Evolutionary conservation across 495 filamentous ascomycete genomes (phyloP).

Genomic region (Neurospora pannonica): DNA sequence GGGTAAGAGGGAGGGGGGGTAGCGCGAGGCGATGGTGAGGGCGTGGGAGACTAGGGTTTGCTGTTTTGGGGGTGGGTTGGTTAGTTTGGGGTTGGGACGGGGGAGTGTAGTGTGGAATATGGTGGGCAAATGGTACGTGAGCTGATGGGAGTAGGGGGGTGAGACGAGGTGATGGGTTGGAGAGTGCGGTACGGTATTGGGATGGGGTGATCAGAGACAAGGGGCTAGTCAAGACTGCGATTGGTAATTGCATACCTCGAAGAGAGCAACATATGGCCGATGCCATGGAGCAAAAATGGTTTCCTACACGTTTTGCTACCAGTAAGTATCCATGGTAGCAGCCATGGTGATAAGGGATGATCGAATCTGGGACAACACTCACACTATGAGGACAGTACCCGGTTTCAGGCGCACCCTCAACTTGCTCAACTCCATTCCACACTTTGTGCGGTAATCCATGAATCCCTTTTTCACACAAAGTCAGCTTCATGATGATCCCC

Average conservation of each 20-base stretch:
- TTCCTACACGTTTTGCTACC: slow-evolving; percentile 18
- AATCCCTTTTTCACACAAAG: slow-evolving; percentile 32
- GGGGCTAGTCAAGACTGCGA: not conserved
- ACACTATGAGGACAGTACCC: slow-evolving; percentile 44
- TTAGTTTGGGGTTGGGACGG: slow-evolving; percentile 4
- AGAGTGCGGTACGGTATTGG: not conserved
- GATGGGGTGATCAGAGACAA: not conserved
- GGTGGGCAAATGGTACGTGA: not conserved
- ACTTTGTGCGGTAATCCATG: slow-evolving; percentile 39
- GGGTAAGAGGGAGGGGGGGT: slow-evolving; percentile 12
- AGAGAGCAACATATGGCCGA: slow-evolving; percentile 30
- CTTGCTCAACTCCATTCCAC: slow-evolving; percentile 37
- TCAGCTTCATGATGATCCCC: not conserved
- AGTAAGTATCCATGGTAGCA: not conserved
- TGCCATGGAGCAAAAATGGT: slow-evolving; percentile 34
- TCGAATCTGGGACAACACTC: slow-evolving; percentile 2
- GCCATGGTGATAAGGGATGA: not conserved
- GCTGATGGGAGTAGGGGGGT: not conserved
- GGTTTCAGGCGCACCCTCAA: slow-evolving; percentile 17
- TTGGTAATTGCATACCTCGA: slow-evolving; percentile 21
- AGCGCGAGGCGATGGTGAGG: slow-evolving; percentile 23
- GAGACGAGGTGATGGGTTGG: not conserved
- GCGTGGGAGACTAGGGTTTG: slow-evolving; percentile 30
- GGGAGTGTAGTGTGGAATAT: not conserved
- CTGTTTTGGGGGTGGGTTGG: slow-evolving; percentile 6